These are phyloP conservation scores for Botrytis porri DNA, from an alignment of 2,329 filamentous ascomycete genomes.

Conservation along the genomic window DNA sequence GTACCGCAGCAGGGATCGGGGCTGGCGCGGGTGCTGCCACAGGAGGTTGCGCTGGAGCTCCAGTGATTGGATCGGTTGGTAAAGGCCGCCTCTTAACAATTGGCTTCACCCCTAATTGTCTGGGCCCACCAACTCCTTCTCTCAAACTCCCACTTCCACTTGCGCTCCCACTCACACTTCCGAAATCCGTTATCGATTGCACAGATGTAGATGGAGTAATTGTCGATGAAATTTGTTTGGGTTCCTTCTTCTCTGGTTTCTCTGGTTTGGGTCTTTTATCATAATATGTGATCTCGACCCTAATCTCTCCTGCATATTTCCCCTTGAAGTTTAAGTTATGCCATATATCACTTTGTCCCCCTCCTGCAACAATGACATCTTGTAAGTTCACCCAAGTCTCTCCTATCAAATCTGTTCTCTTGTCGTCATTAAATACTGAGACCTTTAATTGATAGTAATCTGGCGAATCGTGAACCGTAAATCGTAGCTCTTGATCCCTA, in stretches of 20 bases:
- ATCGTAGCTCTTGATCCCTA: constrained; percentile 97
- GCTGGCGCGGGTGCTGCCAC: constrained; percentile 46
- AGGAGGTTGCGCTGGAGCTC: constrained; percentile 37
- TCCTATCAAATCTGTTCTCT: constrained; percentile 93
- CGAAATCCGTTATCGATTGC: constrained; percentile 28
- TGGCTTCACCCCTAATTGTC: constrained; percentile 48
- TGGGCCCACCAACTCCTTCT: constrained; percentile 41
- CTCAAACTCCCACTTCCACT: constrained; percentile 26
- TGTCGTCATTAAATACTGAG: constrained; percentile 97
- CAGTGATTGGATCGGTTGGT: constrained; percentile 68
- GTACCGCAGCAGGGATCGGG: constrained; percentile 43
- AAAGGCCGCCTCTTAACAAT: constrained; percentile 80
- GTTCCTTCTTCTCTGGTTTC: constrained; percentile 55
- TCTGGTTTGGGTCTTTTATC: constrained; percentile 81
- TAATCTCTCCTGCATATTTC: constrained; percentile 93
- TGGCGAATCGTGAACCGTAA: constrained; percentile 90
- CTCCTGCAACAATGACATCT: constrained; percentile 76
- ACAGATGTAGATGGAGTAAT: constrained; percentile 38
- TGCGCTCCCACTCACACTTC: constrained; percentile 11
- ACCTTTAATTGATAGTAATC: constrained; percentile 96
- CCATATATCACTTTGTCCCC: constrained; percentile 93
- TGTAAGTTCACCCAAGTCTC: constrained; percentile 87
- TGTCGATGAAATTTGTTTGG: constrained; percentile 26
- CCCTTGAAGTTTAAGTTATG: constrained; percentile 82
- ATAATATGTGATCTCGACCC: constrained; percentile 95